A percentile compares a stretch with the other conserved stretches of the same genome.
Conservation (phyloP, 164 flowering plant species). For the Vitis cinerea region DNA sequence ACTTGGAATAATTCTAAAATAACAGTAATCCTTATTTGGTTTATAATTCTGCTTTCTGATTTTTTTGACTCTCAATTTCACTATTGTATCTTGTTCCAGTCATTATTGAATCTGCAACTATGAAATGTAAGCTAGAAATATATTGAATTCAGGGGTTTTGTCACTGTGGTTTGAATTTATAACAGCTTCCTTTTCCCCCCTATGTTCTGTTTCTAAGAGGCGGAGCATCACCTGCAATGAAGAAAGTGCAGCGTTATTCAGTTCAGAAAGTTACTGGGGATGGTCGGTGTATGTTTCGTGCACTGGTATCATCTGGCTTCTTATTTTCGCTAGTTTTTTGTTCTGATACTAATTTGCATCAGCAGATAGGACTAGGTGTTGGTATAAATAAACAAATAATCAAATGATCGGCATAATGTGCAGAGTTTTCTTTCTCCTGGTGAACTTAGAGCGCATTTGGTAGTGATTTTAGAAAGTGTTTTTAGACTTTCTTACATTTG, state of each 20-base stretch:
- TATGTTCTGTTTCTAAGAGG: slow-evolving; percentile 18
- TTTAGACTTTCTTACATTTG: too few relatives aligned
- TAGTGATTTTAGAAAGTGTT: too few relatives aligned
- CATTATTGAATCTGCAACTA: background rate
- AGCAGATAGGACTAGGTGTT: too few relatives aligned
- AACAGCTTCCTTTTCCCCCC: background rate
- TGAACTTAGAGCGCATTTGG: too few relatives aligned
- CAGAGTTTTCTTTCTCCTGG: too few relatives aligned
- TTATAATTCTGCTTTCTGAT: background rate
- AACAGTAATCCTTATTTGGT: background rate
- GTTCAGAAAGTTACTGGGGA: slow-evolving; percentile 86
- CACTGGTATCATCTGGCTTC: slow-evolving; percentile 51
- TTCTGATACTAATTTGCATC: background rate
- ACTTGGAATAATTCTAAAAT: background rate
- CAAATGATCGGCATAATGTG: too few relatives aligned
- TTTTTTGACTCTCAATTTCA: too few relatives aligned
- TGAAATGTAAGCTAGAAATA: background rate
- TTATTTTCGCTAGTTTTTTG: background rate
- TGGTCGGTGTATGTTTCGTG: slow-evolving; percentile 93
- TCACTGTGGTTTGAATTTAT: background rate
- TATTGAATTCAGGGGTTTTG: too few relatives aligned
- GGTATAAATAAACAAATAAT: too few relatives aligned
- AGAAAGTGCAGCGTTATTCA: slow-evolving; percentile 64
- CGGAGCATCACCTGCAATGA: slow-evolving; percentile 57
- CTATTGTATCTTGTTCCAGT: too few relatives aligned